A percentile compares a stretch with the other conserved stretches of the same genome.
These are phyloP conservation scores for Aurantiochytrium sp. DNA, from an alignment of 108 stramenopile genomes.

Conservation along the genomic window DNA sequence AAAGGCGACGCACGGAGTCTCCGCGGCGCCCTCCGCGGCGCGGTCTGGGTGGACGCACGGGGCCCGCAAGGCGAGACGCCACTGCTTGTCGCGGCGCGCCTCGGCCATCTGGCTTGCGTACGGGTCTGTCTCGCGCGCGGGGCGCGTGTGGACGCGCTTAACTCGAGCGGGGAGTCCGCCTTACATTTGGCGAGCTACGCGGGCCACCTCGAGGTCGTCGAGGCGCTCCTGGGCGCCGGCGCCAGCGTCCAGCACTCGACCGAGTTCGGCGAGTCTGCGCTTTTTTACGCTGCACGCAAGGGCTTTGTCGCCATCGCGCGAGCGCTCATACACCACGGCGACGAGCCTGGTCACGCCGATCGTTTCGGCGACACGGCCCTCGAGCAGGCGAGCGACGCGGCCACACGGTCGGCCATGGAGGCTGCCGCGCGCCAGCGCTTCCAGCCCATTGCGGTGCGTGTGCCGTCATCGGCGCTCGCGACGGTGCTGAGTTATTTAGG, in stretches of 20 bases:
- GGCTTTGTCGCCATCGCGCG: neutral
- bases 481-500: too few relatives aligned
- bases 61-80: neutral
- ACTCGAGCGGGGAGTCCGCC: neutral
- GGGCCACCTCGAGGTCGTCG: neutral
- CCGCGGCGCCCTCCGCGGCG: neutral
- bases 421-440: too few relatives aligned
- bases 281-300: neutral
- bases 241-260: neutral
- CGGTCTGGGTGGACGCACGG: too few relatives aligned
- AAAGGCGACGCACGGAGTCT: neutral
- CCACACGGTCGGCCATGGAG: neutral
- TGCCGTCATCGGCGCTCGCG: too few relatives aligned
- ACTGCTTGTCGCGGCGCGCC: neutral
- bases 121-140: neutral
- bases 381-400: neutral
- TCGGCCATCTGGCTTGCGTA: neutral
- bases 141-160: neutral
- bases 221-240: neutral
- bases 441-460: too few relatives aligned
- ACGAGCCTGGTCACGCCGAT: neutral
- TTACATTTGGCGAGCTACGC: neutral
- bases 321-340: neutral
- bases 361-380: conserved; percentile 16
- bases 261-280: neutral